A percentile compares a stretch with the other conserved stretches of the same genome.
phyloP scores from a whole-genome alignment of 352 stramenopile species.

The Phytophthora macrochlamydospora region DNA sequence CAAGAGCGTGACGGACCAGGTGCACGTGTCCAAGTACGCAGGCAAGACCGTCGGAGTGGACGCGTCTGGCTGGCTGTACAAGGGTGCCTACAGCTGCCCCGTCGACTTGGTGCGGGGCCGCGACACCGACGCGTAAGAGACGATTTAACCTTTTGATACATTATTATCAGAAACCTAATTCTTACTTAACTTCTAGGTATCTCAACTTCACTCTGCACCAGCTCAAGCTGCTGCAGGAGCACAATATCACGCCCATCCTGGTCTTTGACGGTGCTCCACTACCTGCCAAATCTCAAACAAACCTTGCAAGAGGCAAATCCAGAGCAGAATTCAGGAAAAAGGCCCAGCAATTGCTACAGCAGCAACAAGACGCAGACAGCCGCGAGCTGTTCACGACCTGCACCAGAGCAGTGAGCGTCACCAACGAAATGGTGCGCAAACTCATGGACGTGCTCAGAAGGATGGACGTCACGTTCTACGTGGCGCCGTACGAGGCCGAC shows the following conservation, averaged over 20 bases:
- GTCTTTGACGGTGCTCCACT: conserved; percentile 95
- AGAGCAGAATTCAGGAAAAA: conserved; percentile 51
- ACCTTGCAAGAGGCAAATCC: conserved; percentile 45
- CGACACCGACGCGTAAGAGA: conserved; percentile 55
- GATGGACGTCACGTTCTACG: conserved; percentile 90
- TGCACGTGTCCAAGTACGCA: conserved; percentile 79
- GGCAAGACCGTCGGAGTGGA: conserved; percentile 81
- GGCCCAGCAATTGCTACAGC: conserved; percentile 33
- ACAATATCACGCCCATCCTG: conserved; percentile 88
- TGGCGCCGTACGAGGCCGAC: conserved; percentile 97
- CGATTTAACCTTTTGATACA: conserved; percentile 36
- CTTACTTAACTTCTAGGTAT: conserved; percentile 39
- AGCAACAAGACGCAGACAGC: conserved; percentile 26
- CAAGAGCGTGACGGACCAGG: conserved; percentile 75
- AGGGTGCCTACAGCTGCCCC: conserved; percentile 88
- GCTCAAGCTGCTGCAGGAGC: conserved; percentile 85
- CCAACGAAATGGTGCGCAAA: conserved; percentile 78
- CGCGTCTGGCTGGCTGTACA: conserved; percentile 87
- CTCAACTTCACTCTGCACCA: conserved; percentile 89
- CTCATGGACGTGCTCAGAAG: conserved; percentile 64
- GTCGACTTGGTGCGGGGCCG: conserved; percentile 77
- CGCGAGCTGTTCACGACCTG: conserved; percentile 36
- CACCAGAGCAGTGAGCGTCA: conserved; percentile 62
- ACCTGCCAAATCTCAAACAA: conserved; percentile 84
- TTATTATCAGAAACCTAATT: background rate